Percentiles rank a stretch among this genome's conserved stretches.
Conservation (phyloP, 768 basidiomycete species). For the Butyriboletus loyo region DNA sequence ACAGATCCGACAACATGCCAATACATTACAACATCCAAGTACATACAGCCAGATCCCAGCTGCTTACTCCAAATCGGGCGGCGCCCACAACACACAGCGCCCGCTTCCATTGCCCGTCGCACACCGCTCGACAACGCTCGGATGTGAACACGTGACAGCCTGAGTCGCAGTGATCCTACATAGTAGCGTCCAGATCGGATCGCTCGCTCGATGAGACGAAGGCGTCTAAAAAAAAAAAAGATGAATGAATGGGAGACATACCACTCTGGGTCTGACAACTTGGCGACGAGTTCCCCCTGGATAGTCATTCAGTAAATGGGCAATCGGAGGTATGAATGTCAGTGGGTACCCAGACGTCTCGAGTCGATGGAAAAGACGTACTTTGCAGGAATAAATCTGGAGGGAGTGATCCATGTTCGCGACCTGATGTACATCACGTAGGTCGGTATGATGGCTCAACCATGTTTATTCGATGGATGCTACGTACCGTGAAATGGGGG, state of each 20-base stretch:
- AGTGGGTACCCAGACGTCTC: neutral
- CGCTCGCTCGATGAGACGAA: neutral
- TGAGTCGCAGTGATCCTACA: slow-evolving; percentile 80
- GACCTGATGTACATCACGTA: slow-evolving; percentile 40
- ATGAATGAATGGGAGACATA: slow-evolving; percentile 30
- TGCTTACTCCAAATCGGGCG: slow-evolving; percentile 26
- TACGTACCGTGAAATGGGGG: slow-evolving; percentile 76
- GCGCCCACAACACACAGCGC: slow-evolving; percentile 78
- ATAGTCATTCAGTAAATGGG: neutral
- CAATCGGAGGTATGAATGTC: no score
- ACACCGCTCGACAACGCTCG: slow-evolving; percentile 66
- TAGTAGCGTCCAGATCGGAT: no score
- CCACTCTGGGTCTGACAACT: slow-evolving; percentile 56
- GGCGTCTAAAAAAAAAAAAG: neutral
- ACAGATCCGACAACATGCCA: no score
- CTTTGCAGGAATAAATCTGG: slow-evolving; percentile 72
- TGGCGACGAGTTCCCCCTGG: slow-evolving; percentile 68
- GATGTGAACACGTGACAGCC: slow-evolving; percentile 89
- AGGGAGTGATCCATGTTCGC: slow-evolving; percentile 78
- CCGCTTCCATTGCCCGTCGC: slow-evolving; percentile 80
- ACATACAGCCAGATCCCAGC: neutral
- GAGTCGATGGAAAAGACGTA: slow-evolving; percentile 19
- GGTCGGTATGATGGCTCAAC: neutral
- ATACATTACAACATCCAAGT: neutral
- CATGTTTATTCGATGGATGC: neutral